Evolutionary conservation across 2,329 filamentous ascomycete genomes (phyloP), one percentile per base, ranked within the genome.

Genomic region (Rachicladosporium sp.): DNA sequence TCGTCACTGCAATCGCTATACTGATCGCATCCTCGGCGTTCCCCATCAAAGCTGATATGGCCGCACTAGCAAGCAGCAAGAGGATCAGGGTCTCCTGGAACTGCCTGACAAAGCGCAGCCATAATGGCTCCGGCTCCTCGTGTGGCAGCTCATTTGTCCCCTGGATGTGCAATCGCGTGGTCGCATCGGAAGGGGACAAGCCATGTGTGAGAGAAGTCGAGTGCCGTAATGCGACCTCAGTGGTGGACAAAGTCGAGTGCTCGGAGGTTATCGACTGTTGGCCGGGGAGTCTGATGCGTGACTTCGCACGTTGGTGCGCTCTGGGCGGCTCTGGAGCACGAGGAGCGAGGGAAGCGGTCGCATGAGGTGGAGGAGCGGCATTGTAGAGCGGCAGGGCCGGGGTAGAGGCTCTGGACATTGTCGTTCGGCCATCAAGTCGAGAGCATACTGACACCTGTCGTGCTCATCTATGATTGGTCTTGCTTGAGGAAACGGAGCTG

Each of bases 51-150:
- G 96, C 76, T 0, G 89, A 96, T 31, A 93, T 81, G 11, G 74
- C 80, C 1, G 91, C 89, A 3, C 91, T 96, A 5, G 78, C 82
- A 13, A 98, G 74, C 10, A 98, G 73, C n/a, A 98, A 73, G 13
- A 96, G 64, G 46, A 98, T 98, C 40, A 98, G 68, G 0, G 91
- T 89, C 58, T 98, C 91, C 57, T 93, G 87, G 60, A 98, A 98
- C 56, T 98, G 91, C 62, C 93, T 93, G 44, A 94, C 60, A 54
- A 98, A 98, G 43, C 91, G 83, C 39, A 95, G 66, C 87, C 91
- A 98, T 42, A 98, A 66, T 7, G 91, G 88, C 62, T 98, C 91
- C 1, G 89, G 86, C 40, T 86, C 80, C 43, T 96, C 88, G 60
- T 93, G 86, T 4, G 91, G 86, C 30, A 98, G 81, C 63, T 98